Evolutionary conservation across 306 rosid genomes (phyloP).

Genomic region (Benincasa hispida): DNA sequence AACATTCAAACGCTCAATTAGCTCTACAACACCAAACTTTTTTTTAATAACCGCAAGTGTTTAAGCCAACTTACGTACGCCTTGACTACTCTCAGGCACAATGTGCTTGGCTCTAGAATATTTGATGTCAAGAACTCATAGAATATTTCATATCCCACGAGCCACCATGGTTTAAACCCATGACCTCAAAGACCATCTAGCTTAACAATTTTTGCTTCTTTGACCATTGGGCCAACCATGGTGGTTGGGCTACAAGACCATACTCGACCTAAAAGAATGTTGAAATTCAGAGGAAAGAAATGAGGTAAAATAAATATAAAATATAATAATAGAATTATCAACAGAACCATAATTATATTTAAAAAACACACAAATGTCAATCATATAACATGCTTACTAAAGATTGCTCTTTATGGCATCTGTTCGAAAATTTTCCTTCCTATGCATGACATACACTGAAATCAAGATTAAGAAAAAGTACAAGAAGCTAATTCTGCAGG

Average conservation of each 20-base stretch:
- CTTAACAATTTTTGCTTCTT: background rate
- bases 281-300: background rate
- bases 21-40: background rate
- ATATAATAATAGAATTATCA: background rate
- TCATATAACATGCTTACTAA: background rate
- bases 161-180: constrained; percentile 9
- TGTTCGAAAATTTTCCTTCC: background rate
- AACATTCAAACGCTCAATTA: background rate
- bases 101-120: background rate
- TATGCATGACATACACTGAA: background rate
- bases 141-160: background rate
- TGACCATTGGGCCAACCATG: constrained; percentile 3
- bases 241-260: background rate
- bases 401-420: background rate
- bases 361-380: background rate
- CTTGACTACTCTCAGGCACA: background rate
- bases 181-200: constrained; percentile 5
- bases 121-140: constrained; percentile 1
- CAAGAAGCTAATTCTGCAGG: background rate
- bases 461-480: background rate
- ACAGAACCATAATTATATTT: background rate
- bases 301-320: constrained; percentile 1
- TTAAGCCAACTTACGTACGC: background rate
- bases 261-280: constrained; percentile 1
- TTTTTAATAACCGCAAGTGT: background rate